Percentiles rank a stretch among this genome's conserved stretches.
Conservation (phyloP, 345 rosid species). For the Heritiera fomes region DNA sequence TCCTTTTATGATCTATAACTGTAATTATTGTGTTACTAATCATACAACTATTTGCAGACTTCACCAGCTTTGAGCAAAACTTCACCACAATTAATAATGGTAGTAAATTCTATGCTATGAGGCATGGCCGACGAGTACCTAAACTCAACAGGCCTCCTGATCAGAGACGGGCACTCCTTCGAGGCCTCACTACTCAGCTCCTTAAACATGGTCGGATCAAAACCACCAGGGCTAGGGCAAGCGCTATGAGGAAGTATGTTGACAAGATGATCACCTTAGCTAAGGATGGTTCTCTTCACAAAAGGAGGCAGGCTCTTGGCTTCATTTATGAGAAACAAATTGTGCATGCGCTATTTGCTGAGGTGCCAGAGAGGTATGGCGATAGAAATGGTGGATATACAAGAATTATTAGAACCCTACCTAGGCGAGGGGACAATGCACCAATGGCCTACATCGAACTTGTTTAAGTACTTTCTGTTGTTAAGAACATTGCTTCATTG, state of each 20-base stretch:
- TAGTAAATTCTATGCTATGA: constrained; percentile 70
- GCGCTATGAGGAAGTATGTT: constrained; percentile 80
- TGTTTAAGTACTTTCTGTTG: constrained; percentile 43
- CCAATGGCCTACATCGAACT: constrained; percentile 98
- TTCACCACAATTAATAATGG: constrained; percentile 55
- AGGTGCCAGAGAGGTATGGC: constrained; percentile 83
- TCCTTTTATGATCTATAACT: not conserved
- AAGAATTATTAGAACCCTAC: constrained; percentile 85
- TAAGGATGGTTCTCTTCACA: constrained; percentile 85
- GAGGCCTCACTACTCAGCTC: constrained; percentile 93
- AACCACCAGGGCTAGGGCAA: constrained; percentile 86
- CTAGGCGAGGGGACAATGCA: constrained; percentile 96
- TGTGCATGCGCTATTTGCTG: constrained; percentile 84
- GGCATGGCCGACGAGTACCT: constrained; percentile 83
- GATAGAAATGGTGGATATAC: constrained; percentile 95
- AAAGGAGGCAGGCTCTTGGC: constrained; percentile 86
- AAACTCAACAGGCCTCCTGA: constrained; percentile 94
- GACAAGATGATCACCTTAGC: constrained; percentile 95
- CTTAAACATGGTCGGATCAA: constrained; percentile 87
- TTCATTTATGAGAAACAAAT: constrained; percentile 90
- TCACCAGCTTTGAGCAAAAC: constrained; percentile 43
- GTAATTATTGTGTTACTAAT: not conserved
- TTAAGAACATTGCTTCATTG: not conserved
- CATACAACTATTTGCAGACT: constrained; percentile 35
- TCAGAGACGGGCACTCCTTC: constrained; percentile 77